Evolutionary conservation across 129 eudicot species (phyloP).

Genomic region (Heracleum sosnowskyi): DNA sequence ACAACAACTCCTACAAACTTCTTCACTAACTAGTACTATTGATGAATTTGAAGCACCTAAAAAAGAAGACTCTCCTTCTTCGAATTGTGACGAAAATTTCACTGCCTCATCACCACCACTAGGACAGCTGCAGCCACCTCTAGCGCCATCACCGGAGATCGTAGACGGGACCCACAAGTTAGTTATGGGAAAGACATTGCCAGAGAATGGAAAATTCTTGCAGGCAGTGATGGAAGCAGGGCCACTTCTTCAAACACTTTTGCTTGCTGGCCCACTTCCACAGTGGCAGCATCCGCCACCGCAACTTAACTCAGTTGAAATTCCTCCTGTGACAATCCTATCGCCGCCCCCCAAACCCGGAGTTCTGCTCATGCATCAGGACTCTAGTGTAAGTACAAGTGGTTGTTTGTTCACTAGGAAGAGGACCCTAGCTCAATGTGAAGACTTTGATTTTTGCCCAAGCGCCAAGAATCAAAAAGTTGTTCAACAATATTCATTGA

Average conservation of each 20-base stretch:
- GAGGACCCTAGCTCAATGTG: conserved; percentile 36
- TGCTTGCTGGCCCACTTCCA: conserved; percentile 89
- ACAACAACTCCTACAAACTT: conserved; percentile 35
- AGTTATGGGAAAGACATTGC: conserved; percentile 38
- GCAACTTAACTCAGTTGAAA: conserved; percentile 65
- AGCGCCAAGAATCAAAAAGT: conserved; percentile 69
- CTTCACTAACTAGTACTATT: conserved; percentile 19
- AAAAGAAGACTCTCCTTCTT: conserved; percentile 36
- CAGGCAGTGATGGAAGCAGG: conserved; percentile 89
- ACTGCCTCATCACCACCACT: conserved; percentile 12
- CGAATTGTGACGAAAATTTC: conserved; percentile 42
- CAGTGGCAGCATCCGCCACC: conserved; percentile 98
- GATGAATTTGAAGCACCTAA: conserved; percentile 31
- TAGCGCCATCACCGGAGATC: conserved; percentile 12
- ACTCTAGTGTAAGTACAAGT: conserved; percentile 32
- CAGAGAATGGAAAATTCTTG: conserved; percentile 77
- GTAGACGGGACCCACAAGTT: conserved; percentile 25
- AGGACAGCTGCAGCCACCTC: conserved; percentile 13
- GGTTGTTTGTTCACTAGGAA: conserved; percentile 34
- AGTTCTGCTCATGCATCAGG: conserved; percentile 19
- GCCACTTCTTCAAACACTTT: conserved; percentile 82
- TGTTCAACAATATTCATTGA: conserved; percentile 77
- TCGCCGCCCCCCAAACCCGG: conserved; percentile 32
- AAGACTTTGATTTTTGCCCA: conserved; percentile 33
- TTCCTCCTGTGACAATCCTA: conserved; percentile 71